A percentile compares a stretch with the other conserved stretches of the same genome.
Conservation (phyloP, 805 yeast species). For the Starmerella riodocensis region DNA sequence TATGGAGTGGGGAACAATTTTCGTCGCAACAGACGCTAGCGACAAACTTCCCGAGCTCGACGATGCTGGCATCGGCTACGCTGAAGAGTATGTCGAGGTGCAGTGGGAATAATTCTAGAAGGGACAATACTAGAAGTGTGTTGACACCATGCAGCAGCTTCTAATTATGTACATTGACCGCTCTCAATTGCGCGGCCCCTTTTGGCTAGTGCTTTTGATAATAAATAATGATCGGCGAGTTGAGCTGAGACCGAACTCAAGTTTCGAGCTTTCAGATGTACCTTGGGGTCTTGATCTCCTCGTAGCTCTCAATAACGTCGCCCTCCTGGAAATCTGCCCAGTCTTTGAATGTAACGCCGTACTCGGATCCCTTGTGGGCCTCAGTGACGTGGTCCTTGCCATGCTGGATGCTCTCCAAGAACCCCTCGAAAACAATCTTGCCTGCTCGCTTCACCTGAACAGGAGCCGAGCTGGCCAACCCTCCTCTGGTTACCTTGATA, state of each 20-base stretch:
- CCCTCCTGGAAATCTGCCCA: slow-evolving; percentile 64
- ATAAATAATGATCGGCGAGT: not conserved
- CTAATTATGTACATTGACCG: too few relatives aligned
- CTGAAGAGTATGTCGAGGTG: slow-evolving; percentile 68
- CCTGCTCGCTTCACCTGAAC: slow-evolving; percentile 46
- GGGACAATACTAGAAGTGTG: not conserved
- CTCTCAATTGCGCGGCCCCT: too few relatives aligned
- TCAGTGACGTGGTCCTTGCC: slow-evolving; percentile 67
- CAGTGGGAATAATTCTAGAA: slow-evolving; percentile 52
- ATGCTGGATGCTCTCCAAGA: slow-evolving; percentile 60
- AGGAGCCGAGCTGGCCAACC: slow-evolving; percentile 43
- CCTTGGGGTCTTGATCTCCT: slow-evolving; percentile 47
- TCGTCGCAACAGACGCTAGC: slow-evolving; percentile 62
- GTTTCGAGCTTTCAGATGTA: slow-evolving; percentile 22
- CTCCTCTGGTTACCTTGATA: slow-evolving; percentile 63
- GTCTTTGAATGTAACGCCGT: slow-evolving; percentile 61
- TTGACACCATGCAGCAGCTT: too few relatives aligned
- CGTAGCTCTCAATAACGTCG: slow-evolving; percentile 61
- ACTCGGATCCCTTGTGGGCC: slow-evolving; percentile 75
- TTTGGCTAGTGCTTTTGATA: too few relatives aligned
- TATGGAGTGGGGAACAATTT: slow-evolving; percentile 95
- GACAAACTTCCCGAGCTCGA: slow-evolving; percentile 48
- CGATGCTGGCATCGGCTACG: slow-evolving; percentile 58
- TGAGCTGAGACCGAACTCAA: too few relatives aligned
- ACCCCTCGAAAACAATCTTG: slow-evolving; percentile 42